These are phyloP conservation scores for Penicillium antarcticum DNA, from an alignment of 495 filamentous ascomycete species.

Conservation along the genomic window DNA sequence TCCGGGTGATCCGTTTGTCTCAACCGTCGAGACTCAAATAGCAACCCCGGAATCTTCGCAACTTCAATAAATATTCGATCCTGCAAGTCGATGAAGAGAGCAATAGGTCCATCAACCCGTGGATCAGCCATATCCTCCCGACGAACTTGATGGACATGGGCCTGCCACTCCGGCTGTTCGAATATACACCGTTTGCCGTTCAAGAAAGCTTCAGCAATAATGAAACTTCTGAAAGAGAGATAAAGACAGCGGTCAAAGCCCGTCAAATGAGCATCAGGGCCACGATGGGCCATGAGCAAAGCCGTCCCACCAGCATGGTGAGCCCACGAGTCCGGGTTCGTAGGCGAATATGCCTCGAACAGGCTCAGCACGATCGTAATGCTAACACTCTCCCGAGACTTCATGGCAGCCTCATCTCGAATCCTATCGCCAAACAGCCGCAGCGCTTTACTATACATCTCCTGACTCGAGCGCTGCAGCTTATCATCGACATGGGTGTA, in stretches of 20 bases:
- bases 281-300: conserved; percentile 27
- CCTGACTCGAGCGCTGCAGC: conserved; percentile 19
- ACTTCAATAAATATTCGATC: conserved; percentile 23
- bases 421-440: conserved; percentile 25
- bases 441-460: conserved; percentile 32
- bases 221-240: conserved; percentile 26
- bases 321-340: conserved; percentile 26
- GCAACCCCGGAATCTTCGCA: conserved; percentile 19
- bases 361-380: conserved; percentile 27
- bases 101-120: conserved; percentile 11
- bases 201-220: conserved; percentile 25
- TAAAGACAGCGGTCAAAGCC: conserved; percentile 29
- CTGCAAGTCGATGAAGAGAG: conserved; percentile 20
- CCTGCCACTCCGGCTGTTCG: conserved; percentile 25
- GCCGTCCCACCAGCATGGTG: conserved; percentile 30
- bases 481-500: conserved; percentile 8
- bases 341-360: conserved; percentile 29
- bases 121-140: conserved; percentile 18
- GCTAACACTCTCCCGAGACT: conserved; percentile 23
- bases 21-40: conserved; percentile 11
- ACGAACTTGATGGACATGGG: conserved; percentile 22
- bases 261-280: conserved; percentile 20
- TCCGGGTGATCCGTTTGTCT: not conserved
- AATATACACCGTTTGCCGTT: conserved; percentile 23
- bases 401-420: conserved; percentile 13